Evolutionary conservation across 768 basidiomycete species (phyloP).

Genomic region (Polyporus arcularius): DNA sequence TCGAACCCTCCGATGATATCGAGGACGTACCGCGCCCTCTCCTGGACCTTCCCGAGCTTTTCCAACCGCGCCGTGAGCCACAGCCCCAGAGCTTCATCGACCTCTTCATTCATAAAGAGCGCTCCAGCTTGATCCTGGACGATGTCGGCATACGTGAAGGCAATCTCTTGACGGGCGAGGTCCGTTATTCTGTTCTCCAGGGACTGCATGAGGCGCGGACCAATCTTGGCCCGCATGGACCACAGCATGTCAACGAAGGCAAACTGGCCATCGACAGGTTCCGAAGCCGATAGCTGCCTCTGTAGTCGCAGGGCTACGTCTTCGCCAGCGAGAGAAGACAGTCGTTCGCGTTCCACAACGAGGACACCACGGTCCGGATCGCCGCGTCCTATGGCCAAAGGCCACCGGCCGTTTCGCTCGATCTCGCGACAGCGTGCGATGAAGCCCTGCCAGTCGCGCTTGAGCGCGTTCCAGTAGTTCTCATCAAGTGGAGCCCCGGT

Average conservation of each 20-base stretch:
- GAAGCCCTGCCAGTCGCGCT: conserved; percentile 95
- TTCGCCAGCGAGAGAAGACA: conserved; percentile 61
- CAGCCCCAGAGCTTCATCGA: conserved; percentile 60
- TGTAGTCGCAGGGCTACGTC: conserved; percentile 67
- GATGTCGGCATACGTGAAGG: conserved; percentile 77
- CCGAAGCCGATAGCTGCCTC: conserved; percentile 46
- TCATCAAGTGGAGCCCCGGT: conserved; percentile 80
- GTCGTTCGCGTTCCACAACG: conserved; percentile 77
- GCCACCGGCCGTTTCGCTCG: conserved; percentile 86
- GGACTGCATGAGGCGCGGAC: conserved; percentile 52
- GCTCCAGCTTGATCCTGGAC: conserved; percentile 63
- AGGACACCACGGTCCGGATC: conserved; percentile 47
- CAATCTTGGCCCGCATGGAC: conserved; percentile 62
- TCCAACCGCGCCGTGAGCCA: conserved; percentile 66
- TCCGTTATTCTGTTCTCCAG: conserved; percentile 63
- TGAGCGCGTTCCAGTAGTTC: conserved; percentile 82
- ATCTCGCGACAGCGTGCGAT: conserved; percentile 87
- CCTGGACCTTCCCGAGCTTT: conserved; percentile 56
- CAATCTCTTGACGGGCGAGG: conserved; percentile 74
- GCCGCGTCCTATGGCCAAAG: conserved; percentile 61
- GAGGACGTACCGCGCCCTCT: conserved; percentile 55
- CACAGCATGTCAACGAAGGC: conserved; percentile 62
- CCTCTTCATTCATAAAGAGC: conserved; percentile 50
- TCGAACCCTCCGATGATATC: conserved; percentile 77
- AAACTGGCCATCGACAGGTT: conserved; percentile 51